Evolutionary conservation across 805 yeast species (phyloP), one percentile per base, ranked within the genome.

Genomic region (Metschnikowia shivogae): DNA sequence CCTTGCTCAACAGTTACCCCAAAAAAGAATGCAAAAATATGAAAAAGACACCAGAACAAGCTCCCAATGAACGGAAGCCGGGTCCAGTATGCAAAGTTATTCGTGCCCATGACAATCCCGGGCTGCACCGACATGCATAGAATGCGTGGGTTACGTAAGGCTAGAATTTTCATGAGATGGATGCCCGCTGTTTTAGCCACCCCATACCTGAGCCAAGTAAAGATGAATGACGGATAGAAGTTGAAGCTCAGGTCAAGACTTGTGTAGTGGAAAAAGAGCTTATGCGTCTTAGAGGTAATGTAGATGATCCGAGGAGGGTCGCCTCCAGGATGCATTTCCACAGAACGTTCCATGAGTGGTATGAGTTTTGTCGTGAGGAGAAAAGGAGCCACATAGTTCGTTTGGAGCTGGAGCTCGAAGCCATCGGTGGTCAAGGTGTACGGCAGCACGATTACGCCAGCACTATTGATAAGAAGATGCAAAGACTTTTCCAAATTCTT

Each of bases 31-130:
- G 86, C 87, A 57, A 86, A 80, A 6, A 83, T 57, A 58, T 85
- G 87, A 60, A 86, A 85, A 8, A 78, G 62, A 33, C 84, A 63
- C 88, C 90, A 82, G 53, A 85, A 85, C 30, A 84, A 55, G 1
- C 80, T 72, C 0, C 96, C 96, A n/a, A 88, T 72, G 4, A 87
- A 67, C 0, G 95, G 95, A 12, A 84, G 67, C 45, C 88, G 67
- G 2, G 92, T 86, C 82, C 89, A 84, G 59, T 84, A 86, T 37
- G 84, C 72, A 59, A 84, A 85, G 38, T 84, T 62, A 53, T 84
- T 83, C 2, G 96, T 82, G 55, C 82, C 81, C 86, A 88, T 82
- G n/a, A 86, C 87, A 52, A 86, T 75, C 0, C 96, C 96, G 0
- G 96, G 96, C 56, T 87, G 90, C 3, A 86, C 86, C 1, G 88